Evolutionary conservation across 345 rosid species (phyloP).

Genomic region (Populus davidiana): DNA sequence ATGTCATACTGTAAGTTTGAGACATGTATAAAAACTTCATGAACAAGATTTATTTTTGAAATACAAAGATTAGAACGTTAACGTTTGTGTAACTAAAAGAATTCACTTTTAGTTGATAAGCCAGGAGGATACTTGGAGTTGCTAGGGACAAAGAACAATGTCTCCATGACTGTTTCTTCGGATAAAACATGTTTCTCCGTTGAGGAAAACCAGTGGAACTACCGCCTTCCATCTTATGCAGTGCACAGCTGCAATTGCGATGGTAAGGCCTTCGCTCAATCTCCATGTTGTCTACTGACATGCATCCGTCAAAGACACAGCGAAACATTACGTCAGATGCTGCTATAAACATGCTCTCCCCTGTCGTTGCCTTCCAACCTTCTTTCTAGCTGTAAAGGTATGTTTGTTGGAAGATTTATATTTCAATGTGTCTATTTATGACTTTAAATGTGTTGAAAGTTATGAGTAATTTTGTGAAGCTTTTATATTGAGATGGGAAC

Average conservation of each 20-base stretch:
- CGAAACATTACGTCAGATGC: conserved; percentile 7
- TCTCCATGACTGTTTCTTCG: conserved; percentile 1
- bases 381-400: not conserved
- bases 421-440: not conserved
- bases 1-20: too few relatives aligned
- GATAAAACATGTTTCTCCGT: not conserved
- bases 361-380: not conserved
- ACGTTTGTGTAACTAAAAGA: too few relatives aligned
- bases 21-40: too few relatives aligned
- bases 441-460: too few relatives aligned
- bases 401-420: not conserved
- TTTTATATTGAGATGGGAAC: not conserved
- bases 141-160: conserved; percentile 7
- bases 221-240: conserved; percentile 8
- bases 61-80: too few relatives aligned
- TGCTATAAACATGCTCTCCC: conserved; percentile 3
- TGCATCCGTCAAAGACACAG: conserved; percentile 14
- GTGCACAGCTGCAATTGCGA: conserved; percentile 13
- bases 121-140: not conserved
- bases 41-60: too few relatives aligned
- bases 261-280: conserved; percentile 19
- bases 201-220: not conserved
- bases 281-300: conserved; percentile 3
- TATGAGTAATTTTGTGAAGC: not conserved
- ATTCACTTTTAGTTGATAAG: not conserved